Conservation (phyloP, 768 basidiomycete genomes). For the Naganishia friedmannii region DNA sequence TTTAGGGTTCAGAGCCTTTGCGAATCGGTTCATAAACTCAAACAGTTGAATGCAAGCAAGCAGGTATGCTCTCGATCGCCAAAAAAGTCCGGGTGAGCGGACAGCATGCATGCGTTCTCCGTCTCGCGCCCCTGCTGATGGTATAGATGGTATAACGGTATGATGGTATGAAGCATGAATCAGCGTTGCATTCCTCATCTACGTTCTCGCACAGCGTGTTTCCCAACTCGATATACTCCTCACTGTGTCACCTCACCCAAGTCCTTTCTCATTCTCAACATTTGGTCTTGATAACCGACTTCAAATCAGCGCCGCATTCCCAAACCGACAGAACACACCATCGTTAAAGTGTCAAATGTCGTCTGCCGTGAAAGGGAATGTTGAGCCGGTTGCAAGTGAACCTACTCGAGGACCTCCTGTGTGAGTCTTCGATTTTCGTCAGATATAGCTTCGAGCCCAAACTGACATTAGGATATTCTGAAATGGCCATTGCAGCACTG, state of each 20-base stretch:
- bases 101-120: not conserved
- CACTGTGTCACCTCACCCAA: no score
- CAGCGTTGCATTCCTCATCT: constrained; percentile 7
- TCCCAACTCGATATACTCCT: no score
- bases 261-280: not conserved
- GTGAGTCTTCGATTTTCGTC: constrained; percentile 6
- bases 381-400: constrained; percentile 15
- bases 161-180: not conserved
- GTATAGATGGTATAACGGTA: no score
- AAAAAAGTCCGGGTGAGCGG: constrained; percentile 6
- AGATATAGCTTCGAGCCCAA: no score
- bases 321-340: not conserved
- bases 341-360: not conserved
- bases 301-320: no score
- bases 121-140: not conserved
- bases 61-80: constrained; percentile 5
- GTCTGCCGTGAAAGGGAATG: constrained; percentile 5
- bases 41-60: no score
- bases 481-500: not conserved
- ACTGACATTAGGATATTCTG: not conserved
- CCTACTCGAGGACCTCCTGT: constrained; percentile 12
- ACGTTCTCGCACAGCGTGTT: no score
- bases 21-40: no score
- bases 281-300: not conserved
- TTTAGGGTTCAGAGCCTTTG: no score